These are phyloP conservation scores for Phytophthora cryptogea DNA, from an alignment of 352 stramenopile species.

Conservation along the genomic window DNA sequence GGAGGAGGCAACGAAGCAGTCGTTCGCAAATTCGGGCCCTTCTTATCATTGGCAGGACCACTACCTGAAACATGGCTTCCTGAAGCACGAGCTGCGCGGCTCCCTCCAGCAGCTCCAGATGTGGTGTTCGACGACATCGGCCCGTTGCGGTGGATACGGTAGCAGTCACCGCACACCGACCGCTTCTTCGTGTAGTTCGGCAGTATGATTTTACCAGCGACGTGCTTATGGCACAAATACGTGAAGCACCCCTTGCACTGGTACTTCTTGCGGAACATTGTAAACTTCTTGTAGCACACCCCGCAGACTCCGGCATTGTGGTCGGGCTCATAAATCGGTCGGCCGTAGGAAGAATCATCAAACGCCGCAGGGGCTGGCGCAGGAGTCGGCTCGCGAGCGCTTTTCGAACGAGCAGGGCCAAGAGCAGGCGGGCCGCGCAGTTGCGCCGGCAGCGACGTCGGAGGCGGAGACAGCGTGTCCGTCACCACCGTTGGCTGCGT, in stretches of 20 bases:
- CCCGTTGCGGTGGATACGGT: constrained; percentile 62
- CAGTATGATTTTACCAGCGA: constrained; percentile 72
- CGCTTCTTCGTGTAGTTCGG: constrained; percentile 68
- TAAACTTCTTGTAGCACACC: constrained; percentile 88
- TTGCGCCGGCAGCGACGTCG: constrained; percentile 18
- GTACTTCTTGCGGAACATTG: constrained; percentile 87
- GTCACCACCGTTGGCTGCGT: constrained; percentile 20
- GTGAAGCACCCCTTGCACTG: constrained; percentile 84
- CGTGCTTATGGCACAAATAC: constrained; percentile 81
- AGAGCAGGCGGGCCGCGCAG: constrained; percentile 6
- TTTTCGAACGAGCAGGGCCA: constrained; percentile 31
- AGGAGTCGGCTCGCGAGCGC: constrained; percentile 12
- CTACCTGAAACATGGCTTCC: constrained; percentile 30
- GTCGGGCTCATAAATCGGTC: constrained; percentile 47
- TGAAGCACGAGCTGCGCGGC: constrained; percentile 27
- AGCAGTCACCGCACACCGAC: constrained; percentile 79
- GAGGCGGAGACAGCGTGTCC: constrained; percentile 28
- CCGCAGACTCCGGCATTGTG: constrained; percentile 70
- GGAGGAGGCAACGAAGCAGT: constrained; percentile 21
- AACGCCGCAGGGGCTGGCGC: constrained; percentile 8
- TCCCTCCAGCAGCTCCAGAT: constrained; percentile 16
- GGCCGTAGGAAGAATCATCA: constrained; percentile 34
- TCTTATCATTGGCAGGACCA: constrained; percentile 30
- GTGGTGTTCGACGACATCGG: constrained; percentile 46
- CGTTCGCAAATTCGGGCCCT: constrained; percentile 26